These are phyloP conservation scores for Kappamyces sp. DNA, from an alignment of 192 early-diverging fungal species.

Conservation along the genomic window DNA sequence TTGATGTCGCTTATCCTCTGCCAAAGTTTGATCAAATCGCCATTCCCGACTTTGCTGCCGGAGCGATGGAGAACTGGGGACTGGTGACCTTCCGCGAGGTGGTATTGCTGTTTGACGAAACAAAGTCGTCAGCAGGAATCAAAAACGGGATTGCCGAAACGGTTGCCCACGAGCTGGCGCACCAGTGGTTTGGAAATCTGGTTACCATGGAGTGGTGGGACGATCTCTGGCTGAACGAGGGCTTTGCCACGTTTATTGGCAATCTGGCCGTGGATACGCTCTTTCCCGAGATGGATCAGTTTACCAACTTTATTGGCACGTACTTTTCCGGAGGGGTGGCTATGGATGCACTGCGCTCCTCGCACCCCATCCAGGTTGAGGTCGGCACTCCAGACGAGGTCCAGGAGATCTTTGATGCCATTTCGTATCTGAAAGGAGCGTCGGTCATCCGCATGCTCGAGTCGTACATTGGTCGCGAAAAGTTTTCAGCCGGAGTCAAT, in stretches of 20 bases:
- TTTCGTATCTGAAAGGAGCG: conserved; percentile 86
- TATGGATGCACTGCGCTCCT: conserved; percentile 77
- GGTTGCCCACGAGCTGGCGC: conserved; percentile 87
- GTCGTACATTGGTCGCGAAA: conserved; percentile 45
- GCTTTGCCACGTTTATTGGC: conserved; percentile 95
- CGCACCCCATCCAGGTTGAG: conserved; percentile 89
- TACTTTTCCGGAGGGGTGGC: conserved; percentile 70
- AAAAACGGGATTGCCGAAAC: conserved; percentile 84
- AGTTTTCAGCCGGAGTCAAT: conserved; percentile 36
- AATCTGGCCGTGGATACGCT: conserved; percentile 79
- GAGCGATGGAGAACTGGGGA: conserved; percentile 97
- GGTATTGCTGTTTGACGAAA: conserved; percentile 78
- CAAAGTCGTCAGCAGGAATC: conserved; percentile 60
- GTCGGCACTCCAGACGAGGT: conserved; percentile 82
- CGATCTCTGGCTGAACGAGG: conserved; percentile 94
- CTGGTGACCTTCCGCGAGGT: conserved; percentile 86
- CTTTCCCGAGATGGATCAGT: conserved; percentile 93
- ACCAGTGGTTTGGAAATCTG: conserved; percentile 83
- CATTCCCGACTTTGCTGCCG: conserved; percentile 87
- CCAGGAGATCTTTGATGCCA: conserved; percentile 93
- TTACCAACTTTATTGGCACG: conserved; percentile 78
- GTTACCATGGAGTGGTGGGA: conserved; percentile 98
- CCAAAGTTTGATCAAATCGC: conserved; percentile 77
- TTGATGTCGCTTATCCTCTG: conserved; percentile 83
- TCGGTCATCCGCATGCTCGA: conserved; percentile 92